Evolutionary conservation across 1,284 basidiomycete genomes (phyloP), one percentile per base, ranked within the genome.

Genomic region (Cutaneotrichosporon sp.): DNA sequence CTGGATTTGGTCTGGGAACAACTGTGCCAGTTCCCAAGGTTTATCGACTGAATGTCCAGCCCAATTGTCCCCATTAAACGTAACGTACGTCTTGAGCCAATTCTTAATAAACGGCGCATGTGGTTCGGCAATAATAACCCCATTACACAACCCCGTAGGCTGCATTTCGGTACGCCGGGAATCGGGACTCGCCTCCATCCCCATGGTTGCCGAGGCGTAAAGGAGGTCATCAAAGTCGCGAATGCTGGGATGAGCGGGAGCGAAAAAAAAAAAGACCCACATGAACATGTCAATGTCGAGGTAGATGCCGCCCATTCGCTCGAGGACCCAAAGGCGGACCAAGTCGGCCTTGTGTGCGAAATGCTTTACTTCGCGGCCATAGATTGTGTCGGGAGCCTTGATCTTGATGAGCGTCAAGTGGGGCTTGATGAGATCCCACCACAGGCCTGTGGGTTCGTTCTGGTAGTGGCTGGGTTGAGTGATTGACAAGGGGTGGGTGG

Each of bases 221-320:
- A 81, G 53, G 21, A 81, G 65, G 53, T 77, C 73, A 56, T 75
- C 76, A 58, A 80, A 79, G 1, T 76, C 66, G 52, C 73, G 70
- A 34, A 72, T 67, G 5, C 75, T 76, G 67, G 13, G n/a, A 11
- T 53, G 51, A 62, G 64, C 42, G 51, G 14, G 51, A 62, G 64
- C 42, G 51, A 2, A 31, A 7, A 18, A 6, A 2, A 22, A 26
- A 7, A 16, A 42, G 16, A 58, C 65, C 67, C 62, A 80, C 80
- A 80, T 71, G 65, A 71, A 81, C 61, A 77, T 73, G 67, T 84
- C 83, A n/a, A 82, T 80, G 64, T 84, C 83, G 18, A 83, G 74
- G 65, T 84, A 84, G 26, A 84, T 81, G 10, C 83, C 83, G 5
- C 83, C 83, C 5, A 73, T 72, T 59, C 73, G 65, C 61, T 78